phyloP scores from a whole-genome alignment of 805 yeast genomes.

The Komagataella populi region DNA sequence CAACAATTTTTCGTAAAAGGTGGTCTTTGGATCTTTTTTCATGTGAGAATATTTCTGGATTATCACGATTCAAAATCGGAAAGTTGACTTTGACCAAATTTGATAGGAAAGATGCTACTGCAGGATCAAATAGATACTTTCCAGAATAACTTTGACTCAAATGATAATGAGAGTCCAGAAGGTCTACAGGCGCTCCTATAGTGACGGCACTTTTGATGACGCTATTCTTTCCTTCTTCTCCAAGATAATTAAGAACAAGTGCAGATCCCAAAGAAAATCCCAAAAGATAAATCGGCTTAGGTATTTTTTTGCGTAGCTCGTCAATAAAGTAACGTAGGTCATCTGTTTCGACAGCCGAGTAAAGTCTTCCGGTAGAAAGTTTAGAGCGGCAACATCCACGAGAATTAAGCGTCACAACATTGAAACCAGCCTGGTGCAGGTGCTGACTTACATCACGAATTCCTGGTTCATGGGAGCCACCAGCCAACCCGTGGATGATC shows the following conservation, averaged over 20 bases:
- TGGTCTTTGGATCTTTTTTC: conserved; percentile 18
- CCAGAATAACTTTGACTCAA: conserved; percentile 25
- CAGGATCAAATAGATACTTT: conserved; percentile 24
- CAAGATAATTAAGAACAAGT: conserved; percentile 51
- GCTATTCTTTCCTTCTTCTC: conserved; percentile 44
- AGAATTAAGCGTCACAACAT: conserved; percentile 45
- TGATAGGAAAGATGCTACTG: conserved; percentile 24
- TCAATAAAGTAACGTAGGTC: conserved; percentile 51
- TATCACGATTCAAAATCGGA: conserved; percentile 15
- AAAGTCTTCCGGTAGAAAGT: conserved; percentile 52
- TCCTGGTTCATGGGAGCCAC: conserved; percentile 70
- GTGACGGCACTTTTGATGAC: conserved; percentile 44
- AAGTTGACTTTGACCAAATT: conserved; percentile 31
- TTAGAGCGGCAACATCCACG: conserved; percentile 73
- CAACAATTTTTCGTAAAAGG: conserved; percentile 25
- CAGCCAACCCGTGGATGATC: conserved; percentile 61
- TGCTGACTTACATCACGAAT: conserved; percentile 39
- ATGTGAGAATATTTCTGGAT: conserved; percentile 13
- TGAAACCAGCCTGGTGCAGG: conserved; percentile 31
- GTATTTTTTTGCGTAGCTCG: conserved; percentile 34
- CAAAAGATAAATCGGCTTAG: conserved; percentile 48
- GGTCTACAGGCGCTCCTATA: conserved; percentile 65
- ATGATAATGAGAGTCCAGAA: conserved; percentile 37
- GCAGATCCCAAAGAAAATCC: conserved; percentile 71
- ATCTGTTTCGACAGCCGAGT: conserved; percentile 55